These are phyloP conservation scores for Sporothrix brasiliensis DNA, from an alignment of 2,329 filamentous ascomycete species.

Conservation along the genomic window DNA sequence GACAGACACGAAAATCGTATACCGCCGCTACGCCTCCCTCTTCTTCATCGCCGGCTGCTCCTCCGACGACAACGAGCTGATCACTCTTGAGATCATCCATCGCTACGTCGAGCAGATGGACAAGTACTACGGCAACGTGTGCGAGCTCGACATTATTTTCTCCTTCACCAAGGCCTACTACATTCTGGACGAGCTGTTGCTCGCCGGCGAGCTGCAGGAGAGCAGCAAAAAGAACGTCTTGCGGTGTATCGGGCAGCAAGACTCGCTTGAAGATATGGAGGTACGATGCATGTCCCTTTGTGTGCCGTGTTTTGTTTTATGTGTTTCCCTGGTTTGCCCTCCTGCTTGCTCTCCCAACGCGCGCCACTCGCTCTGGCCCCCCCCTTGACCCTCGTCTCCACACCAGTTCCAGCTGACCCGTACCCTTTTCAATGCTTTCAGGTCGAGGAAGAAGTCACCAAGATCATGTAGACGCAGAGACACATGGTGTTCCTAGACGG, in stretches of 20 bases:
- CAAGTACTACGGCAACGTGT: conserved; percentile 99
- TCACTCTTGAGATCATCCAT: conserved; percentile 97
- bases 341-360: not conserved
- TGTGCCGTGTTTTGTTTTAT: conserved; percentile 31
- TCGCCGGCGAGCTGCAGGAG: conserved; percentile 96
- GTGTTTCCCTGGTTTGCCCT: not conserved
- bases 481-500: not conserved
- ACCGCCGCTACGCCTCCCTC: conserved; percentile 95
- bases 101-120: conserved; percentile 99
- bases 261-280: conserved; percentile 98
- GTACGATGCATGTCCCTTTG: conserved; percentile 51
- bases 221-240: conserved; percentile 99
- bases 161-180: conserved; percentile 99
- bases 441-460: conserved; percentile 88
- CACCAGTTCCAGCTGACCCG: conserved; percentile 52
- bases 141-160: conserved; percentile 99
- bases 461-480: conserved; percentile 71
- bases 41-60: conserved; percentile 99
- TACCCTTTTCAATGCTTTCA: conserved; percentile 52
- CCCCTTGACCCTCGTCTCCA: not conserved
- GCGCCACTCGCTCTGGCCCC: not conserved
- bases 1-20: conserved; percentile 95
- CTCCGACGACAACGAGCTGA: conserved; percentile 96
- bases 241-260: conserved; percentile 93
- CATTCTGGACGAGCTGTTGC: conserved; percentile 92